A percentile compares a stretch with the other conserved stretches of the same genome.
These are phyloP conservation scores for Sporisorium reilianum DNA, from an alignment of 1,284 basidiomycete genomes.

Conservation along the genomic window DNA sequence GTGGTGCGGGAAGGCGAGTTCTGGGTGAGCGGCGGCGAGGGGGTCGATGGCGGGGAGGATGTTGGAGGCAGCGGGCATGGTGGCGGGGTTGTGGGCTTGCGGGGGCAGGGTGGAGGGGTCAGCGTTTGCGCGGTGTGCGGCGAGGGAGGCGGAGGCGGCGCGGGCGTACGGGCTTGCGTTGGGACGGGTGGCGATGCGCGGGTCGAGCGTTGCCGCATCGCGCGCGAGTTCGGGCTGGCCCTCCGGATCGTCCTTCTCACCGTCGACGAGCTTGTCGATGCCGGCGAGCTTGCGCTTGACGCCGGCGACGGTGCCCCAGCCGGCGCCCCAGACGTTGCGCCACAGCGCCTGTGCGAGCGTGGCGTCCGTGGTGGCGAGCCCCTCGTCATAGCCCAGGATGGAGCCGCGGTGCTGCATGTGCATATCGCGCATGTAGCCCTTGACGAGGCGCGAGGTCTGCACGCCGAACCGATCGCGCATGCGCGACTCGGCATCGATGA, in stretches of 20 bases:
- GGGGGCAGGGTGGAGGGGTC: slow-evolving; percentile 23
- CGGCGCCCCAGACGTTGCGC: slow-evolving; percentile 83
- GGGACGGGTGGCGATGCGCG: slow-evolving; percentile 21
- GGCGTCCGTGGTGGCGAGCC: slow-evolving; percentile 72
- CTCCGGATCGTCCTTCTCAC: slow-evolving; percentile 59
- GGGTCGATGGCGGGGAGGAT: slow-evolving; percentile 42
- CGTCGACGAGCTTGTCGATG: slow-evolving; percentile 51
- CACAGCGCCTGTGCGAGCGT: slow-evolving; percentile 84
- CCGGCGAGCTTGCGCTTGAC: slow-evolving; percentile 67
- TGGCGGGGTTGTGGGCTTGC: slow-evolving; percentile 23
- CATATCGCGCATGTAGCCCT: slow-evolving; percentile 87
- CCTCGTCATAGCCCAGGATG: slow-evolving; percentile 84
- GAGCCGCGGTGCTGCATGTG: slow-evolving; percentile 92
- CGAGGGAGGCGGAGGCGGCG: slow-evolving; percentile 34
- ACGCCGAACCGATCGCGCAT: slow-evolving; percentile 82
- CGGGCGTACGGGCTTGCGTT: slow-evolving; percentile 43
- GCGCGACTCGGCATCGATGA: slow-evolving; percentile 91
- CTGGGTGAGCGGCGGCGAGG: slow-evolving; percentile 69
- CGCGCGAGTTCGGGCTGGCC: slow-evolving; percentile 72
- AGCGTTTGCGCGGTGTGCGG: slow-evolving; percentile 26
- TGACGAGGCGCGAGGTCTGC: slow-evolving; percentile 81
- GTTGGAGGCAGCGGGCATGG: slow-evolving; percentile 20
- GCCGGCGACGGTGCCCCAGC: slow-evolving; percentile 71
- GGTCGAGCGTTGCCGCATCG: slow-evolving; percentile 52
- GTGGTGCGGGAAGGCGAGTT: slow-evolving; percentile 71